These are phyloP conservation scores for Apiotrichum domesticum DNA, from an alignment of 1,284 basidiomycete genomes.

Conservation along the genomic window DNA sequence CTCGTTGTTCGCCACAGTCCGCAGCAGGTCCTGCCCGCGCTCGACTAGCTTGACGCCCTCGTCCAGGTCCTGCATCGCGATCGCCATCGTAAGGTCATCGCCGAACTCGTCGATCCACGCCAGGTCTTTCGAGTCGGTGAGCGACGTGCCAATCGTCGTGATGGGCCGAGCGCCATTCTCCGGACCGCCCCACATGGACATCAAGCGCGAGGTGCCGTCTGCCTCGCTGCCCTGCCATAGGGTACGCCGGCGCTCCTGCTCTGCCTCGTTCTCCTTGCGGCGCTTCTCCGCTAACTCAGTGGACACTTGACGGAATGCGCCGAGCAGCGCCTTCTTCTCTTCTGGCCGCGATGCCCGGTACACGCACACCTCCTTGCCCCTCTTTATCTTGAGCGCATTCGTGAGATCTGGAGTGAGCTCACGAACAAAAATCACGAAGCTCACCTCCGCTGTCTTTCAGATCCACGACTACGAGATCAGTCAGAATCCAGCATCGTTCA, in stretches of 20 bases:
- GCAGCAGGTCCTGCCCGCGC: constrained; percentile 66
- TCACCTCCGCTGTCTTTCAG: constrained; percentile 75
- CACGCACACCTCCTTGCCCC: constrained; percentile 88
- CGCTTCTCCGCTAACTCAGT: constrained; percentile 83
- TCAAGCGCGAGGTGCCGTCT: constrained; percentile 45
- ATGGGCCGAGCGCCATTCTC: constrained; percentile 55
- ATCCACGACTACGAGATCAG: constrained; percentile 88
- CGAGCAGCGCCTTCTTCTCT: constrained; percentile 80
- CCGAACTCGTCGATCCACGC: constrained; percentile 84
- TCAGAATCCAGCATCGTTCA: constrained; percentile 83
- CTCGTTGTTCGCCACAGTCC: constrained; percentile 50
- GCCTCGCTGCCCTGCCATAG: constrained; percentile 55
- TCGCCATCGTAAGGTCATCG: constrained; percentile 85
- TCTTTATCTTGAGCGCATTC: constrained; percentile 91
- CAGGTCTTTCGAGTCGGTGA: constrained; percentile 61
- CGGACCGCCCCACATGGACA: constrained; percentile 9
- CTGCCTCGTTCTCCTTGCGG: constrained; percentile 84
- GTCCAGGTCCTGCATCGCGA: constrained; percentile 83
- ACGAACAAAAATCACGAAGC: constrained; percentile 39
- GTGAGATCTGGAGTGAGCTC: constrained; percentile 57
- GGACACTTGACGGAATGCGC: constrained; percentile 82
- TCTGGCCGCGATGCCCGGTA: constrained; percentile 73
- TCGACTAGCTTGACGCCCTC: constrained; percentile 77
- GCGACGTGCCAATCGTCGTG: constrained; percentile 56
- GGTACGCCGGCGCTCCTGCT: constrained; percentile 78